These are phyloP conservation scores for Vanrija pseudolonga DNA, from an alignment of 1,284 basidiomycete species.

Conservation along the genomic window DNA sequence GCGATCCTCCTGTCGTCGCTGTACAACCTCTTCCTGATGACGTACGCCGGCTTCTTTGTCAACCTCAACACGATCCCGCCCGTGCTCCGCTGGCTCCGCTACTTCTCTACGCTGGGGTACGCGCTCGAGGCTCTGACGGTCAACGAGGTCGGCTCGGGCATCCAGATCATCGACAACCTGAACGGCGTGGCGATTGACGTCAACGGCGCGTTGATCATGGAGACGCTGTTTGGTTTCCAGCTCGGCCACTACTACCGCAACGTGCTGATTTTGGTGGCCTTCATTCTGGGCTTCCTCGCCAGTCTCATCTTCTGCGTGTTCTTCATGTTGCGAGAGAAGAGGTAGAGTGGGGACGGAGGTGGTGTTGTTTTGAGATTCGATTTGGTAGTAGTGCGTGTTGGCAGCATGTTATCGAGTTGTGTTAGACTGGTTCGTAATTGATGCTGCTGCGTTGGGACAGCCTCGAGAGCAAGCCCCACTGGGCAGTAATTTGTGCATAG, in stretches of 20 bases:
- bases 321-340: slow-evolving; percentile 66
- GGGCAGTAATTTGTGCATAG: too few relatives aligned
- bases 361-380: background rate
- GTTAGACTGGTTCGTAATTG: too few relatives aligned
- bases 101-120: slow-evolving; percentile 54
- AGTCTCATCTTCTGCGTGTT: slow-evolving; percentile 69
- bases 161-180: slow-evolving; percentile 72
- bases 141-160: slow-evolving; percentile 79
- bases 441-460: too few relatives aligned
- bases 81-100: slow-evolving; percentile 81
- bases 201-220: slow-evolving; percentile 76
- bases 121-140: slow-evolving; percentile 76
- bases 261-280: slow-evolving; percentile 77
- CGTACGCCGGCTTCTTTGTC: slow-evolving; percentile 72
- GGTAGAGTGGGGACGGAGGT: slow-evolving; percentile 49
- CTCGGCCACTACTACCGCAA: slow-evolving; percentile 61
- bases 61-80: slow-evolving; percentile 74
- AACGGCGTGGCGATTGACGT: slow-evolving; percentile 75
- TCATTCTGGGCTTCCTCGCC: slow-evolving; percentile 69
- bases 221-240: slow-evolving; percentile 72
- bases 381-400: too few relatives aligned
- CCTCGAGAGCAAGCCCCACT: too few relatives aligned
- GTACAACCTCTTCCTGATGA: slow-evolving; percentile 68
- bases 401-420: too few relatives aligned
- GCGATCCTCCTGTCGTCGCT: slow-evolving; percentile 74